Percentiles rank a stretch among this genome's conserved stretches.
Evolutionary conservation across 441 rosid species (phyloP).

Genomic region (Adansonia grandidieri): DNA sequence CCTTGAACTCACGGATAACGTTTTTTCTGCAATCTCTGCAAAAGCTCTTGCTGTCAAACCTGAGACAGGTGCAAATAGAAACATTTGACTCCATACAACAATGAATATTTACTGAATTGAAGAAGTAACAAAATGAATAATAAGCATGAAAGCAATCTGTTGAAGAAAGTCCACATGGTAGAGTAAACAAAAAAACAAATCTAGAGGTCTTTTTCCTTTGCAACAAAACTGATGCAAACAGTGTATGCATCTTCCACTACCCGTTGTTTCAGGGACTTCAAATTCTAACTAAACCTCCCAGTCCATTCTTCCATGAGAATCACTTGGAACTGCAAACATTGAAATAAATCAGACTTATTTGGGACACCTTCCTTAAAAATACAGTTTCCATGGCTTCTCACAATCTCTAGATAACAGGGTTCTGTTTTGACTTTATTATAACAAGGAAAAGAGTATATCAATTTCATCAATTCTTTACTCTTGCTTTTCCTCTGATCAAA

Average conservation of each 20-base stretch:
- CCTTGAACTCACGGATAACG: conserved; percentile 95
- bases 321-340: not conserved
- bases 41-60: conserved; percentile 98
- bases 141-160: not conserved
- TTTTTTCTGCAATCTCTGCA: conserved; percentile 97
- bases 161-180: not conserved
- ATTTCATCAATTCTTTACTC: conserved; percentile 8
- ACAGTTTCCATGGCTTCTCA: conserved; percentile 3
- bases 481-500: not conserved
- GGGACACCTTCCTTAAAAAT: not conserved
- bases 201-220: not conserved
- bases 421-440: not conserved
- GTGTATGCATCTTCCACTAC: conserved; percentile 4
- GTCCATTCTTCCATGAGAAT: not conserved
- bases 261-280: conserved; percentile 14
- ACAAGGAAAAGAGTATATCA: conserved; percentile 10
- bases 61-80: conserved; percentile 40
- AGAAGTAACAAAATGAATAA: not conserved
- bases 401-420: conserved; percentile 1
- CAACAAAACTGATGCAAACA: conserved; percentile 2
- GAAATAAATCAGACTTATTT: not conserved
- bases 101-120: conserved; percentile 15
- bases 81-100: not conserved
- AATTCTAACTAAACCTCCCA: conserved; percentile 10
- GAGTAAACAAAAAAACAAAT: not conserved